A percentile compares a stretch with the other conserved stretches of the same genome.
These are phyloP conservation scores for Nitzschia sp. DNA, from an alignment of 108 stramenopile species.

Conservation along the genomic window DNA sequence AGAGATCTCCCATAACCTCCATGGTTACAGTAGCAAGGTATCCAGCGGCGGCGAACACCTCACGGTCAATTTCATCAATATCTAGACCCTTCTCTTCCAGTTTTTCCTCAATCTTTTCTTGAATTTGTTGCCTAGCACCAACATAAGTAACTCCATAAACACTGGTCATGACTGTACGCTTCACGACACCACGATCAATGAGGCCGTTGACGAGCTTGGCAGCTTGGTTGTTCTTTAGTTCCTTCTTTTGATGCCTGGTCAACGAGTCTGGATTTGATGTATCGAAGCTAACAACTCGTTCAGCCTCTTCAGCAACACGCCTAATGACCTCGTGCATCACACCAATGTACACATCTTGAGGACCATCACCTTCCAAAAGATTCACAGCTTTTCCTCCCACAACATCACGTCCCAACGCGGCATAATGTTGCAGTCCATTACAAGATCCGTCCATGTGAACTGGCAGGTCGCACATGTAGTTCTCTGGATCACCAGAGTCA, in stretches of 20 bases:
- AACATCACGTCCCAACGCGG: constrained; percentile 95
- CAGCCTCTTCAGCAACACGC: constrained; percentile 74
- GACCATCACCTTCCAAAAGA: constrained; percentile 82
- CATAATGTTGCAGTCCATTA: constrained; percentile 99
- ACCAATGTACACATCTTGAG: constrained; percentile 96
- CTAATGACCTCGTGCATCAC: constrained; percentile 92
- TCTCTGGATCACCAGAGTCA: constrained; percentile 85
- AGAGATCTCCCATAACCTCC: constrained; percentile 93
- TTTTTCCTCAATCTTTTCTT: constrained; percentile 84
- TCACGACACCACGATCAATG: constrained; percentile 96
- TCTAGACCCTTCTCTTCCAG: constrained; percentile 74
- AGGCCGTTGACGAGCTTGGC: constrained; percentile 86
- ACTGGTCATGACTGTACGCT: constrained; percentile 99
- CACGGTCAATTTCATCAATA: constrained; percentile 81
- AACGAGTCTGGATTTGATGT: constrained; percentile 53
- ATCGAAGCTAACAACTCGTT: constrained; percentile 57
- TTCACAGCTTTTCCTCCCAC: constrained; percentile 97
- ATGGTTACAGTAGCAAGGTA: constrained; percentile 93
- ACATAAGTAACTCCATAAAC: constrained; percentile 99
- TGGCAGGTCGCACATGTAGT: constrained; percentile 85
- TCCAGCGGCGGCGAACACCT: constrained; percentile 77
- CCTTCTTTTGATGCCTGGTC: constrained; percentile 51
- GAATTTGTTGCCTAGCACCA: constrained; percentile 96
- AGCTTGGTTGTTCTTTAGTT: constrained; percentile 51
- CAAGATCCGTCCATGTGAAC: constrained; percentile 99